Conservation (phyloP, 2,329 filamentous ascomycete species). For the Neofusicoccum sp. region DNA sequence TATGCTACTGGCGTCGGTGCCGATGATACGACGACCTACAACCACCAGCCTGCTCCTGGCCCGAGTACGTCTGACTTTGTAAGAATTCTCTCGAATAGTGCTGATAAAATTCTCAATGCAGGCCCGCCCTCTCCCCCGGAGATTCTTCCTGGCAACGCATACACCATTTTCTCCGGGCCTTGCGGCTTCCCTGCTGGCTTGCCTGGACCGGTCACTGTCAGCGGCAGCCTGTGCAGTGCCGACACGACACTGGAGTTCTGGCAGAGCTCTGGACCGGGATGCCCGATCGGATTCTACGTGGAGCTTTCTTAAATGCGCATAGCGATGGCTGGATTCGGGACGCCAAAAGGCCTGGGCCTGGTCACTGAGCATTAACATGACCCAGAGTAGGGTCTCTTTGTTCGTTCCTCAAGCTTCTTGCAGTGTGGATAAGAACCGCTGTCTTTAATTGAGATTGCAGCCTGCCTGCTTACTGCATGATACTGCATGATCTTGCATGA, state of each 20-base stretch:
- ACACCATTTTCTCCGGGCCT: constrained; percentile 22
- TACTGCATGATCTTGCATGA: too few species aligned
- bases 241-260: constrained; percentile 23
- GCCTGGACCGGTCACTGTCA: constrained; percentile 17
- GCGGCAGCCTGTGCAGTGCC: constrained; percentile 23
- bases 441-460: too few species aligned
- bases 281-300: constrained; percentile 27
- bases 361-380: too few species aligned
- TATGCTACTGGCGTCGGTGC: constrained; percentile 23
- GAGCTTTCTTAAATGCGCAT: constrained; percentile 14
- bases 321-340: too few species aligned
- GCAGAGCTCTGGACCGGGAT: constrained; percentile 21
- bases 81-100: background rate
- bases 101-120: background rate
- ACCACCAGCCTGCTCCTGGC: constrained; percentile 23
- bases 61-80: constrained; percentile 17
- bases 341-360: too few species aligned
- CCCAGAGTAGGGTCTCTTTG: too few species aligned
- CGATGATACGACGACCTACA: constrained; percentile 22
- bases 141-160: constrained; percentile 24
- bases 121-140: constrained; percentile 23
- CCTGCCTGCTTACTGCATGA: too few species aligned
- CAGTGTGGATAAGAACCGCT: too few species aligned
- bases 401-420: too few species aligned
- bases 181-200: constrained; percentile 20